Conservation (phyloP, 2,329 filamentous ascomycete species). For the Microcyclospora tardicrescens region DNA sequence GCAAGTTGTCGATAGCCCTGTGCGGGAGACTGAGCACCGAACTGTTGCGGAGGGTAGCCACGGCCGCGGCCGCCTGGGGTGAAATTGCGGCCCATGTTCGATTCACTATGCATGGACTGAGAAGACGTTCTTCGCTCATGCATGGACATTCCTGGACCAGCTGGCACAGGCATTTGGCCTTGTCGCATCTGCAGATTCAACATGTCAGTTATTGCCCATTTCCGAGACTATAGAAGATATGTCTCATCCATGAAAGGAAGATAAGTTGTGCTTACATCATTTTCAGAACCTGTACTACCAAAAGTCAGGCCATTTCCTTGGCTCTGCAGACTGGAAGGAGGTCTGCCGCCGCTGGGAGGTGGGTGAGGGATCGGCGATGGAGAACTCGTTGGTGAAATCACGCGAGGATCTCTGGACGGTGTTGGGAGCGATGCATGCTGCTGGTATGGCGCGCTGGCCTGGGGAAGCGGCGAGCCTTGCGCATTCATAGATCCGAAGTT, state of each 20-base stretch:
- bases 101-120: conserved; percentile 66
- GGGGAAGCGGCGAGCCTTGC: conserved; percentile 45
- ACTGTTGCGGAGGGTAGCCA: conserved; percentile 38
- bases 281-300: conserved; percentile 69
- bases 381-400: conserved; percentile 74
- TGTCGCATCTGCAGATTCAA: conserved; percentile 12
- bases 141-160: conserved; percentile 46
- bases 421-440: conserved; percentile 46
- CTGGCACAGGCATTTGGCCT: conserved; percentile 21
- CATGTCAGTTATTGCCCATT: too few species aligned
- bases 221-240: too few species aligned
- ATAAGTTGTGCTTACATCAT: conserved; percentile 50
- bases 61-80: conserved; percentile 37
- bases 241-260: too few species aligned
- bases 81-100: conserved; percentile 37
- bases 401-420: conserved; percentile 50
- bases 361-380: conserved; percentile 90
- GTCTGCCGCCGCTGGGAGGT: conserved; percentile 67
- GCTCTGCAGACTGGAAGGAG: conserved; percentile 61
- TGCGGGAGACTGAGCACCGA: conserved; percentile 42
- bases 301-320: conserved; percentile 63
- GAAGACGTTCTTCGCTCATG: conserved; percentile 80
- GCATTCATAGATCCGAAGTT: conserved; percentile 69
- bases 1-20: conserved; percentile 39
- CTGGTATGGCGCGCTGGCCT: conserved; percentile 55